Evolutionary conservation across 192 early-diverging fungal genomes (phyloP).

Genomic region (Gamsiella multidivaricata): DNA sequence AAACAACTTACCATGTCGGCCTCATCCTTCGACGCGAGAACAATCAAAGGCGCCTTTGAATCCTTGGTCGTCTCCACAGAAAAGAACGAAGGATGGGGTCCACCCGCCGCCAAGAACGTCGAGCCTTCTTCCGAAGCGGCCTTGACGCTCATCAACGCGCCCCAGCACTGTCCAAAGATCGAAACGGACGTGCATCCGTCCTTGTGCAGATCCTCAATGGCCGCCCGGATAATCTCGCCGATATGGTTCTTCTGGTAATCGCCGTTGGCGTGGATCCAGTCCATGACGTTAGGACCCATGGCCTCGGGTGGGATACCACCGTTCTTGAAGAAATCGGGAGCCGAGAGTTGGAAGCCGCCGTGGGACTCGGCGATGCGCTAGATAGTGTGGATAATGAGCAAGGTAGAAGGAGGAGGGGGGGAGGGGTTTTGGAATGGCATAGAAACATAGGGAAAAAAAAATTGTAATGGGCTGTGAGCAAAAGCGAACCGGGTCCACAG

Average conservation of each 20-base stretch:
- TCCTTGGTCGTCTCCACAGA: slow-evolving; percentile 58
- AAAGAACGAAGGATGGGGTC: slow-evolving; percentile 75
- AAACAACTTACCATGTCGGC: slow-evolving; percentile 58
- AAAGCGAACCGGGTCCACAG: too few species aligned
- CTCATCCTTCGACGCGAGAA: slow-evolving; percentile 75
- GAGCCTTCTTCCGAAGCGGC: slow-evolving; percentile 56
- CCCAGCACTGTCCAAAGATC: slow-evolving; percentile 79
- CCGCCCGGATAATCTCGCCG: slow-evolving; percentile 19
- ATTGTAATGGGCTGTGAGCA: too few species aligned
- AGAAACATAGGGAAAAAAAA: not conserved
- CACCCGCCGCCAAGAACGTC: slow-evolving; percentile 61
- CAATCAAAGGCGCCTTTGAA: slow-evolving; percentile 68
- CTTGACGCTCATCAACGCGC: slow-evolving; percentile 65
- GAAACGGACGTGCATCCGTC: slow-evolving; percentile 60
- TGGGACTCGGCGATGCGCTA: slow-evolving; percentile 52
- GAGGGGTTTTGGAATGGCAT: not conserved
- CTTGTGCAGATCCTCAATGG: slow-evolving; percentile 53
- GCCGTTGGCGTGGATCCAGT: slow-evolving; percentile 48
- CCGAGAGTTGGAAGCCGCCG: slow-evolving; percentile 69
- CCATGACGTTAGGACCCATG: slow-evolving; percentile 31
- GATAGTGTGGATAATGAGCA: too few species aligned
- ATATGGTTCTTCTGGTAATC: slow-evolving; percentile 42
- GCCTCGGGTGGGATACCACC: slow-evolving; percentile 52
- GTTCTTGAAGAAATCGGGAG: slow-evolving; percentile 74
- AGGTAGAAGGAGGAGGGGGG: not conserved